Conservation (phyloP, 177 flowering plant genomes). For the Vitis hybrid region DNA sequence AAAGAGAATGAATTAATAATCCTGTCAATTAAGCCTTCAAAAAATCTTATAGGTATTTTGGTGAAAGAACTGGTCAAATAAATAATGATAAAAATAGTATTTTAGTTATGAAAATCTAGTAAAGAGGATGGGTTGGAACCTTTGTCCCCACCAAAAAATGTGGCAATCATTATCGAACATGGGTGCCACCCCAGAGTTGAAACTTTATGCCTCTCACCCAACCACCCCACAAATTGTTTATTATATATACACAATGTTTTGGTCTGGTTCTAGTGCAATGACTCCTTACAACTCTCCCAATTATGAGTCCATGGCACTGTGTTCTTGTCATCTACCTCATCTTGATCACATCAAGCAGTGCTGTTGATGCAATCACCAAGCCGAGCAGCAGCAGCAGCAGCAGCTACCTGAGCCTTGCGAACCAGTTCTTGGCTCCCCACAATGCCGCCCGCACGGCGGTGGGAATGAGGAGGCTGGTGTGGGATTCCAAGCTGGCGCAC, state of each 20-base stretch:
- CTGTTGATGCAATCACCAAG: neutral
- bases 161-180: constrained; percentile 43
- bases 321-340: neutral
- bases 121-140: too few relatives aligned
- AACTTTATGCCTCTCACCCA: constrained; percentile 5
- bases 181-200: constrained; percentile 34
- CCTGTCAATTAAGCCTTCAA: too few relatives aligned
- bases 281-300: neutral
- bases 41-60: too few relatives aligned
- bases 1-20: too few relatives aligned
- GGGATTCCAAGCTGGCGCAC: constrained; percentile 28
- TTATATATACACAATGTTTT: neutral
- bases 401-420: constrained; percentile 4
- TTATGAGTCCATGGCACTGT: neutral
- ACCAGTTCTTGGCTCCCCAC: constrained; percentile 33
- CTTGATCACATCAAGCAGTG: constrained; percentile 11
- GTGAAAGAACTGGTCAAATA: too few relatives aligned
- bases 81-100: too few relatives aligned
- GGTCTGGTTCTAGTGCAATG: neutral
- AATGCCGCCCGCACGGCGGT: constrained; percentile 27
- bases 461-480: constrained; percentile 21
- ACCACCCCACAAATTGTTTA: neutral
- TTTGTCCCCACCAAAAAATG: constrained; percentile 1
- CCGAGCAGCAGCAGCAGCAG: neutral
- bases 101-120: too few relatives aligned